These are phyloP conservation scores for Neckera pumila DNA, from an alignment of 225 moss, liverwort and hornwort genomes.

Conservation along the genomic window DNA sequence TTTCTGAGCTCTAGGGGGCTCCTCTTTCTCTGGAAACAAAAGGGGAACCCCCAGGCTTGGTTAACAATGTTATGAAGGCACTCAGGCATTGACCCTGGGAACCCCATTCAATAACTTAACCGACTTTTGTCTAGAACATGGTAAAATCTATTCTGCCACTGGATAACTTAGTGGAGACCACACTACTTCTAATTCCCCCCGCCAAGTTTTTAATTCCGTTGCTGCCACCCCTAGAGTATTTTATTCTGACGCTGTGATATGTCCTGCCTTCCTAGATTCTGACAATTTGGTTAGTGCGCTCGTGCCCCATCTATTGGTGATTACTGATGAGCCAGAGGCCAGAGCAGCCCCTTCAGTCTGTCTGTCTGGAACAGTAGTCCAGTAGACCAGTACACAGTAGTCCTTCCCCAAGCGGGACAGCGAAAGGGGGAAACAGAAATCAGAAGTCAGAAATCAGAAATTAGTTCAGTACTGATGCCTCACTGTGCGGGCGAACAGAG, in stretches of 20 bases:
- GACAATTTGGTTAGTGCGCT: slow-evolving; percentile 6
- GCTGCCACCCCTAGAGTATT: accelerated
- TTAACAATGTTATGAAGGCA: too few species aligned
- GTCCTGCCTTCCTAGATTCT: background rate
- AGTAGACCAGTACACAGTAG: background rate
- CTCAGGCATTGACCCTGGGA: background rate
- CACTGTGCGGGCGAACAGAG: background rate
- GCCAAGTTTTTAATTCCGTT: too few species aligned
- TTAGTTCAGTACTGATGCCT: background rate
- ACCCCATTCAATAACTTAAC: too few species aligned
- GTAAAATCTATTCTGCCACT: background rate
- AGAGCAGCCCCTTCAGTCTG: background rate
- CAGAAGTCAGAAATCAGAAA: background rate
- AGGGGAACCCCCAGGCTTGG: too few species aligned
- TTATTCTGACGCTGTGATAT: background rate
- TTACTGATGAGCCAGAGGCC: slow-evolving; percentile 8
- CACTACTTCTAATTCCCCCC: background rate
- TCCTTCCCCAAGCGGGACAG: background rate
- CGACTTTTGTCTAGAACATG: background rate
- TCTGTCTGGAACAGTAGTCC: background rate
- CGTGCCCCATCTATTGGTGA: slow-evolving; percentile 1
- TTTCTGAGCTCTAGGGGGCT: too few species aligned
- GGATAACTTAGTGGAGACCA: background rate
- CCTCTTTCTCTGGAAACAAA: too few species aligned
- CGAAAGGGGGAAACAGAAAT: background rate